These are phyloP conservation scores for Bothriochloa decipiens DNA, from an alignment of 176 grass and related monocot species.

Conservation along the genomic window DNA sequence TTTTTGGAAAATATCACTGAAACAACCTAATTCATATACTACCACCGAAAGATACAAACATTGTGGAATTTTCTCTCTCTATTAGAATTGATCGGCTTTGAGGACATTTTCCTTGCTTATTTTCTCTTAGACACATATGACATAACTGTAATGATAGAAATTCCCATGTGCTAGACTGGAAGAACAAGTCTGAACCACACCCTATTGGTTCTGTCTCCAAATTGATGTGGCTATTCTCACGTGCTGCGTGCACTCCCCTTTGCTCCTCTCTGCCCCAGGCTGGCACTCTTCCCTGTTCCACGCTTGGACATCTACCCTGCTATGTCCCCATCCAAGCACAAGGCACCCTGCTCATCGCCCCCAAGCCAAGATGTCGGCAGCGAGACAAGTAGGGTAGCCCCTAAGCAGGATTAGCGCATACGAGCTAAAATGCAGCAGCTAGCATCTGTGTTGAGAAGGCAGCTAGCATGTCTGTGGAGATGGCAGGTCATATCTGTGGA, in stretches of 20 bases:
- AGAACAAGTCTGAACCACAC: neutral
- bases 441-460: neutral
- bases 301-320: neutral
- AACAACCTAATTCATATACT: neutral
- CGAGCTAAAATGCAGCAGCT: neutral
- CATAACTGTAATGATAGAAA: neutral
- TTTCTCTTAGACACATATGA: neutral
- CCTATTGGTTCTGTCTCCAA: neutral
- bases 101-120: neutral
- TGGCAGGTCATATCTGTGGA: neutral
- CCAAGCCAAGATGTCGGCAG: neutral
- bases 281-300: neutral
- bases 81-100: neutral
- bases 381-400: neutral
- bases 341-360: neutral
- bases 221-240: neutral
- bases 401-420: neutral
- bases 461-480: neutral
- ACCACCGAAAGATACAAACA: neutral
- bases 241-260: neutral
- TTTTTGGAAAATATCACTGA: neutral
- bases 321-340: neutral
- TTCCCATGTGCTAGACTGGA: neutral
- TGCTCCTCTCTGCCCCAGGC: neutral
- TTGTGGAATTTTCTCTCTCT: neutral